These are phyloP conservation scores for Halophytophthora batemanensis DNA, from an alignment of 352 stramenopile species.

Conservation along the genomic window DNA sequence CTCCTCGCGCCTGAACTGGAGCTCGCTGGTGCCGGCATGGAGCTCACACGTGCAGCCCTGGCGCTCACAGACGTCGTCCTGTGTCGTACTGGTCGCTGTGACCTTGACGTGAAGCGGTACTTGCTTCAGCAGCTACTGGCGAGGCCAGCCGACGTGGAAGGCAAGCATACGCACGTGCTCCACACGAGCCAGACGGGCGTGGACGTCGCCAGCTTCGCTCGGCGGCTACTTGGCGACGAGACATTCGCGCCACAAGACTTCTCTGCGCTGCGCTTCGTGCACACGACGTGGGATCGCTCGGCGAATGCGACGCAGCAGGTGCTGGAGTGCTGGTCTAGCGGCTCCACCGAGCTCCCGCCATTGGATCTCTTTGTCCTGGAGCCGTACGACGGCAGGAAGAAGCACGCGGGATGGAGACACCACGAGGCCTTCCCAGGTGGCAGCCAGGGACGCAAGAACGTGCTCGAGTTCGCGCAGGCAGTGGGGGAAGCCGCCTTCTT, in stretches of 20 bases:
- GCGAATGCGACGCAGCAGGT: constrained; percentile 37
- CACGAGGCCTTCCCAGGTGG: constrained; percentile 16
- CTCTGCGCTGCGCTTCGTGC: constrained; percentile 24
- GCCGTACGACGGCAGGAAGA: constrained; percentile 3
- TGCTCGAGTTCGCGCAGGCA: constrained; percentile 26
- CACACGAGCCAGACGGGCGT: constrained; percentile 38
- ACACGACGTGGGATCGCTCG: constrained; percentile 35
- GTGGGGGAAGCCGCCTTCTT: constrained; percentile 41
- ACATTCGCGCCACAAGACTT: constrained; percentile 27
- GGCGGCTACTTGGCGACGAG: constrained; percentile 6
- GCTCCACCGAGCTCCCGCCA: constrained; percentile 38
- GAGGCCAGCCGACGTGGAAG: not conserved
- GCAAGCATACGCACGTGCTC: constrained; percentile 21
- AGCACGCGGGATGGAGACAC: constrained; percentile 11
- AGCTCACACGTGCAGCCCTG: constrained; percentile 9
- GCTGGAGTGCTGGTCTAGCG: constrained; percentile 39
- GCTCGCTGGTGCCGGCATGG: not conserved
- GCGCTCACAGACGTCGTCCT: constrained; percentile 17
- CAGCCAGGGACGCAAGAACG: constrained; percentile 14
- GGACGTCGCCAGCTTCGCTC: constrained; percentile 21
- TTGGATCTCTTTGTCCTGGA: constrained; percentile 31
- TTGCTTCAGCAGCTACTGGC: not conserved
- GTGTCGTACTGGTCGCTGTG: constrained; percentile 18
- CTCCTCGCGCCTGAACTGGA: constrained; percentile 26
- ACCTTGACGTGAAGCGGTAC: constrained; percentile 17